Base-by-base conservation (phyloP, 1,284 basidiomycete species). In the Hemileccinum hortonii region DNA sequence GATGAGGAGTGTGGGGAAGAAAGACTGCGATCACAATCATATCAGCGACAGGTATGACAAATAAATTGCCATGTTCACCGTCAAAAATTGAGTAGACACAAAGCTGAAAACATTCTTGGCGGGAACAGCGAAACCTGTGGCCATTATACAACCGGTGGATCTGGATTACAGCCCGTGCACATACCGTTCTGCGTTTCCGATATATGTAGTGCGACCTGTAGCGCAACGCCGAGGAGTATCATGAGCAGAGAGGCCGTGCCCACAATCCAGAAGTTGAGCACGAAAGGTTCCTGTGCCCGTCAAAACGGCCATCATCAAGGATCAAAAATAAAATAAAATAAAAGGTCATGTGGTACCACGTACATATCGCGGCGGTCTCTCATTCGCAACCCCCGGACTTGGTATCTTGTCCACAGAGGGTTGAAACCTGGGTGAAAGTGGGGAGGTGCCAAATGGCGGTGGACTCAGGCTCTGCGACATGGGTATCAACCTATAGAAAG, bases 81-180 rank as follows among this genome's bases (percentile, higher is more conserved):
- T 75, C 19, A 86, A 63, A 60, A 83, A 82, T 52, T 83, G 79
- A 12, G 69, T 70, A 18, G 80, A 81, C 5, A 75, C 73, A 40
- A 79, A 67, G 18, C 69, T 63, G 50, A 85, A 73, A 1, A 76
- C 69, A 53, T 82, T 85, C 44, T 70, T 67, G 29, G 65, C 41
- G 3, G 80, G 77, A 15, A 85, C 81, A 39, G 53, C 32, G 56
- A 82, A 86, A 18, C 83, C 84, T 84, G 48, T 16, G 14, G 8
- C 7, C 40, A 15, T 63, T 35, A 47, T 7, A 51, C 18, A 29
- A 35, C 26, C 4, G 15, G 29, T n/a, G 12, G 29, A 35, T 19
- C 26, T 49, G 29, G 5, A 48, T 35, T 16, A 33, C 43, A 38
- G 22, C 18, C 21, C 33, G 46, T 35, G 18, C 15, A 47, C 58